Evolutionary conservation across 192 early-diverging fungal genomes (phyloP), one percentile per base, ranked within the genome.

Genomic region (Ambispora gerdemannii): DNA sequence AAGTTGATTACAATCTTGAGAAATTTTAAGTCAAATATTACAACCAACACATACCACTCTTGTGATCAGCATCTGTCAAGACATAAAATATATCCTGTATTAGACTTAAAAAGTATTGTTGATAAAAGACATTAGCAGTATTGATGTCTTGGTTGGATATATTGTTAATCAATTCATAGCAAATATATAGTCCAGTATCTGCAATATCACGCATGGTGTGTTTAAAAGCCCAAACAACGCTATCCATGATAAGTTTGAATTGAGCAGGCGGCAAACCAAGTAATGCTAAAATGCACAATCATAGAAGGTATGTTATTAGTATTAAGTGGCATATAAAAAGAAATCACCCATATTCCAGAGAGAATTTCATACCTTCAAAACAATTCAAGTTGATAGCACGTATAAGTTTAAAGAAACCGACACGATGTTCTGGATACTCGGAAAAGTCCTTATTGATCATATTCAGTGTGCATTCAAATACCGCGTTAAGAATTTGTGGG

Each of bases 361-460:
- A 61, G 27, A 52, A 31, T 64, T 63, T 35, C 36, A 30, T 74
- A 92, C 91, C 88, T 75, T 84, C 87, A 87, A 99, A 99, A 77
- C 97, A 99, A 69, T 89, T 81, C 61, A 85, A 76, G 70, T 93
- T 94, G 78, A 99, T 96, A 10, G 93, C 91, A 56, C 91, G 88
- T 63, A 99, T 77, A 69, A 99, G 81, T 74, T 91, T 91, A 77
- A 93, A 99, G 77, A 99, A 96, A 10, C 91, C 93, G 71, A 91
- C 85, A 64, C 97, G 92, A 80, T 97, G 95, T 79, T 99, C 96
- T 19, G 97, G 97, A 79, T 89, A 96, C 74, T 96, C 95, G 25
- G 93, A 85, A 83, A 97, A 96, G 82, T 99, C 93, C 79, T 97
- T 96, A 86, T 93, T 98, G 79, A 99, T 99, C 97, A 99, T 99